Evolutionary conservation across 2,329 filamentous ascomycete species (phyloP), one percentile per base, ranked within the genome.

Genomic region (Fusarium sp.): DNA sequence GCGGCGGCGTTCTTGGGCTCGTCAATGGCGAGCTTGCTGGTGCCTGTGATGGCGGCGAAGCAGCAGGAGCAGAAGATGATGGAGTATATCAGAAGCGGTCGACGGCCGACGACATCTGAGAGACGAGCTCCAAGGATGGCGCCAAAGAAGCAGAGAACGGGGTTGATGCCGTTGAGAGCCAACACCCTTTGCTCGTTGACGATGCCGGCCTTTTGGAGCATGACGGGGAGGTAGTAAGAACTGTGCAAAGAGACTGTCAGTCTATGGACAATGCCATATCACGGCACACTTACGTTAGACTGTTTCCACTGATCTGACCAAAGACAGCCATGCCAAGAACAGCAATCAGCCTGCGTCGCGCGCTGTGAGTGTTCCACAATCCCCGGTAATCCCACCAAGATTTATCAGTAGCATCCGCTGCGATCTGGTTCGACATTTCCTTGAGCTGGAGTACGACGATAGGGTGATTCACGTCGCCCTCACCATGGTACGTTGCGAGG

Each of bases 71-170:
- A 77, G 56, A 80, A 80, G 10, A 81, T 69, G 36, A 80, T 81
- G 5, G 78, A 77, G 69, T 77, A 79, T 4, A 86, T 70, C 11
- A 86, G 72, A 7, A 86, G 73, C 0, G 83, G 83, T 3, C 86
- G 82, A 34, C 86, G 83, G n/a, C 86, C 84, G 6, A 87, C 57
- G 2, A 79, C 78, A 35, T 88, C 85, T 2, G 84, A 84, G 45
- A 88, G 76, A 12, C 79, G 76, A 5, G 85, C 84, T 41, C 86
- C 86, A 0, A 82, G 64, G 15, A 86, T 75, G 15, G 84, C 81
- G 2, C 77, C 80, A 2, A 81, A 62, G 55, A 83, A 78, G 68
- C 81, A 83, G 31, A 85, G 74, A 24, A 85, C 80, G 24, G 84
- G 82, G 70, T 86, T 83, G 61, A 83, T 78, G 31, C 75, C 81